Base-by-base conservation (phyloP, 495 filamentous ascomycete genomes). In the Aspergillus coremiiformis region DNA sequence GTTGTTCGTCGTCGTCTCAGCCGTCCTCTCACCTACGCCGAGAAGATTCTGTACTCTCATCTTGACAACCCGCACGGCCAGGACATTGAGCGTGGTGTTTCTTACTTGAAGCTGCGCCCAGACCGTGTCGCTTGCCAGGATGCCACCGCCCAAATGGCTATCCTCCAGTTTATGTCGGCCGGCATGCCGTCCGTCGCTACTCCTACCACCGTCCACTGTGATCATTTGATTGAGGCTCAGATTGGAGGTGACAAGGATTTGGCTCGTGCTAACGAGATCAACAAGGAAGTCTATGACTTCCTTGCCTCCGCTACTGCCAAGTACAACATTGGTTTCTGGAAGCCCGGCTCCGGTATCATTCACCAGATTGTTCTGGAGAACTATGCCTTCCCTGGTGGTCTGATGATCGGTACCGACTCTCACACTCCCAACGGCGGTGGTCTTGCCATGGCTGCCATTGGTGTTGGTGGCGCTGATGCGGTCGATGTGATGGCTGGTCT, bases 271-370 rank as follows among this genome's bases (percentile, higher is more conserved):
- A 76, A 90, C 63, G 80, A 81, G 49, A 95, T 96, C 75, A 98
- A 98, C 85, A 96, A 97, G 82, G 93, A 98, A 73, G 93, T 98
- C 57, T 98, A 97, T 75, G 89, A 98, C 72, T 98, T 98, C 82
- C 78, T 98, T 67, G 84, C 91, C 49, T 84, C 84, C 46, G 84
- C 94, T 52, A 97, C 93, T 63, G 93, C 90, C 58, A 98, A 96
- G 80, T 98, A 97, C 81, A 91, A 96, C 78, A 97, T 98, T 67
- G 94, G 94, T 77, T 98, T 98, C 85, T 98, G 93, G 93, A 86
- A 80, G 69, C 94, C 93, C 55, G 93, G 93, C 54, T 97, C 93
- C 63, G 93, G 93, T 81, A 98, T 98, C 76, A 98, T 98, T 66
- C 93, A 98, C 75, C 93, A 98, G 79, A 97, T 97, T 65, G 72